phyloP scores from a whole-genome alignment of 331 rosid genomes.

The Rosa hybrid region DNA sequence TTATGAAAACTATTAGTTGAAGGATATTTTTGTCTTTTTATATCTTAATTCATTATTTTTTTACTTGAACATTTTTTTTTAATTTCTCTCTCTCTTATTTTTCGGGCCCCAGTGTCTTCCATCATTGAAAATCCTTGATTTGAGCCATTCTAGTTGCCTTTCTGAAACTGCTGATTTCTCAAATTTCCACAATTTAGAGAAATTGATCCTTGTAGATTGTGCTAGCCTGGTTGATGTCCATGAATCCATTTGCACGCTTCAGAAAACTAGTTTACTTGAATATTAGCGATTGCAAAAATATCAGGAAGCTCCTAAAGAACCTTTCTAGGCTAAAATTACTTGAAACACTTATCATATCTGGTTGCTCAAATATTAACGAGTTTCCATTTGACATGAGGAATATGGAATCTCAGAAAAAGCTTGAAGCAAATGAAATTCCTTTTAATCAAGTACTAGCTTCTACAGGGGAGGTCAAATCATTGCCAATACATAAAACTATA shows the following conservation, averaged over 20 bases:
- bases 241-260: background rate
- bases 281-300: background rate
- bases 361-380: background rate
- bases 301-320: background rate
- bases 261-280: background rate
- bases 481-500: background rate
- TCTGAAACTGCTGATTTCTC: background rate
- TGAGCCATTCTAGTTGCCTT: background rate
- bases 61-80: no score
- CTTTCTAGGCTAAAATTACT: background rate
- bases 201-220: background rate
- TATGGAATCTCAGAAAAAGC: background rate
- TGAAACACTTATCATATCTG: background rate
- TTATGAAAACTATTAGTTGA: no score
- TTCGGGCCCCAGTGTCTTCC: background rate
- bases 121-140: background rate
- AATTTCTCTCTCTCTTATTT: no score
- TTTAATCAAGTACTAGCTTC: background rate
- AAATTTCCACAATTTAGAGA: background rate
- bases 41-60: no score
- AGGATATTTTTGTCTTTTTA: no score
- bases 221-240: background rate
- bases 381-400: background rate
- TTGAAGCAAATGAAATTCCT: background rate
- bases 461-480: background rate